Conservation (phyloP, 2,329 filamentous ascomycete species). For the Xylaria polymorpha region DNA sequence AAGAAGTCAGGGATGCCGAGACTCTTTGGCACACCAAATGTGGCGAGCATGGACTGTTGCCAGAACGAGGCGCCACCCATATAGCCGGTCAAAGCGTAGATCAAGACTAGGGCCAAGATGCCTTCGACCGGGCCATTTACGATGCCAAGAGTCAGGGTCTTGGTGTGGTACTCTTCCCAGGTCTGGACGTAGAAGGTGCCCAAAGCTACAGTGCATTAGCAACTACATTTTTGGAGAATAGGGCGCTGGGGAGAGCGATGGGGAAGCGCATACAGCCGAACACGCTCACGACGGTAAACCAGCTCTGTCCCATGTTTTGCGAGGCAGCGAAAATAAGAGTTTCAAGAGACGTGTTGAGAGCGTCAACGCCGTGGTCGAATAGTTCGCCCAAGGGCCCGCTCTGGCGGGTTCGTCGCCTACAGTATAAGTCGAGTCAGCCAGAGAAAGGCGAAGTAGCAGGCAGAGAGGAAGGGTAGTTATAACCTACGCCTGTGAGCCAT, state of each 20-base stretch:
- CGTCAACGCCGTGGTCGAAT: conserved; percentile 97
- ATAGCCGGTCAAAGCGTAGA: conserved; percentile 86
- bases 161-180: conserved; percentile 99
- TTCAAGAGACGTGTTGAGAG: conserved; percentile 94
- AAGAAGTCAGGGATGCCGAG: conserved; percentile 74
- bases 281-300: conserved; percentile 85
- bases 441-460: conserved; percentile 28
- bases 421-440: conserved; percentile 32
- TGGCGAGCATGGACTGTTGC: conserved; percentile 82
- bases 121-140: conserved; percentile 96
- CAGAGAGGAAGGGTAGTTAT: conserved; percentile 13
- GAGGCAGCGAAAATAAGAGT: conserved; percentile 90
- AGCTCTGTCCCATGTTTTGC: conserved; percentile 93
- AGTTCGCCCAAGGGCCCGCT: conserved; percentile 94
- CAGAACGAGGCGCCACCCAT: conserved; percentile 93
- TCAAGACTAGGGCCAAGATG: conserved; percentile 81
- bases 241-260: not conserved
- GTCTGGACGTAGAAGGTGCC: conserved; percentile 99
- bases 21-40: conserved; percentile 73
- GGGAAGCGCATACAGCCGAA: conserved; percentile 75
- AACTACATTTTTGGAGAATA: not conserved
- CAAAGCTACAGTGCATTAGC: conserved; percentile 66
- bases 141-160: conserved; percentile 90
- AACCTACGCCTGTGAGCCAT: conserved; percentile 88
- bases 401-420: conserved; percentile 85